A percentile compares a stretch with the other conserved stretches of the same genome.
Conservation (phyloP, 75 land plant genomes). For the Pinus taeda region DNA sequence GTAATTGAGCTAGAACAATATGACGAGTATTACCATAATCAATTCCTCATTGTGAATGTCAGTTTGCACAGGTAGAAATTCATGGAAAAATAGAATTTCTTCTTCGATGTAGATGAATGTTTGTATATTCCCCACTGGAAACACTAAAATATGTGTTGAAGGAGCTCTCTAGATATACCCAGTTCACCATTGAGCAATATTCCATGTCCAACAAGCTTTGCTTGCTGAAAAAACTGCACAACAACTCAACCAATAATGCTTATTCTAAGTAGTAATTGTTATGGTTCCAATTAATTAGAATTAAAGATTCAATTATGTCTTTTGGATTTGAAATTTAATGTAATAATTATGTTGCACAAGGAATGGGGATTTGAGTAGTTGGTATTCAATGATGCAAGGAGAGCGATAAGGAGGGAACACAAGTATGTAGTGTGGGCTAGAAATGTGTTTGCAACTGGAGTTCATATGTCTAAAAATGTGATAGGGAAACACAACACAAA, state of each 20-base stretch:
- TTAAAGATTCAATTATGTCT: background rate
- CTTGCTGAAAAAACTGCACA: background rate
- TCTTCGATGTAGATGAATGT: conserved; percentile 88
- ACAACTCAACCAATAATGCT: background rate
- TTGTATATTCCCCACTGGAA: conserved; percentile 40
- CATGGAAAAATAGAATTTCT: conserved; percentile 82
- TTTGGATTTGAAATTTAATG: no score
- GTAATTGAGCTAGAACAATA: conserved; percentile 59
- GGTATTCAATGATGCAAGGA: conserved; percentile 48
- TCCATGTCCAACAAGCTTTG: conserved; percentile 71
- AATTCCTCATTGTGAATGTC: conserved; percentile 88
- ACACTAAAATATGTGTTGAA: background rate
- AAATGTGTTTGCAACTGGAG: conserved; percentile 65
- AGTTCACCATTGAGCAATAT: conserved; percentile 76
- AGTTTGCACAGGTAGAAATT: conserved; percentile 69
- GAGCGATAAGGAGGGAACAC: conserved; percentile 60
- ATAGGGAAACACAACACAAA: no score
- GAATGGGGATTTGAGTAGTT: conserved; percentile 90
- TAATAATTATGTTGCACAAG: conserved; percentile 20
- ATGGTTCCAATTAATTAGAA: background rate
- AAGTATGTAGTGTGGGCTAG: conserved; percentile 81
- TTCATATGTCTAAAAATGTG: conserved; percentile 51
- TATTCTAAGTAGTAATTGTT: background rate
- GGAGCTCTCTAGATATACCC: conserved; percentile 38
- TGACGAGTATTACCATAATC: conserved; percentile 88